Base-by-base conservation (phyloP, 2,329 filamentous ascomycete genomes). In the Alternaria sp. region DNA sequence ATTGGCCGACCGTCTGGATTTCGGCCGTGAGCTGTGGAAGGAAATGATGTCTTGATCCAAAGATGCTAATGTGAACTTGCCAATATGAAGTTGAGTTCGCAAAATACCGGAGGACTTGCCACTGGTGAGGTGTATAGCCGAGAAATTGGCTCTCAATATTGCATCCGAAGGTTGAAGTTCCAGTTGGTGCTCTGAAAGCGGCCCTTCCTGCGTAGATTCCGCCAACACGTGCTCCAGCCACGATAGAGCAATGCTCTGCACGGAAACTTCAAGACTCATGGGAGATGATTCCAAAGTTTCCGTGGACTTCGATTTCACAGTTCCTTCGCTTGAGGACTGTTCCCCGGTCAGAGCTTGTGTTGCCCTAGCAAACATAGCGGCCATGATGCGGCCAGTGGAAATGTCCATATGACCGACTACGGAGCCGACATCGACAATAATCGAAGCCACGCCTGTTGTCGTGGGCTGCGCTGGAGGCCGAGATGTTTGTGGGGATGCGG, bases 41-140 rank as follows among this genome's bases (percentile, higher is more conserved):
- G 82, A 84, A 25, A 88, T 74, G 9, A 88, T 80, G 32, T 84
- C 77, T 25, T 85, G 81, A 17, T 83, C 82, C 6, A 83, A 77
- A 64, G 84, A 84, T 3, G 83, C 82, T 45, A 88, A 75, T 0
- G 74, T 69, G 57, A 87, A 83, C 54, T 82, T 84, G 4, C 80
- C 78, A 23, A 82, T 71, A 8, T 69, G 67, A 7, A 79, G 36
- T 59, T 77, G 78, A 5, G 70, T 61, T 26, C 66, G 69, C 11
- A 56, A 54, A 10, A 70, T 69, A 8, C 66, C 15, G 36, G 36
- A 40, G 17, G 43, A 17, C 25, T 28, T 71, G 32, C 71, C 73
- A 36, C 66, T 75, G 28, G 62, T 70, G 30, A 77, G 49, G 13
- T 74, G 65, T 13, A 79, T 46, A 15, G 59, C 60, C 5, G 72